These are phyloP conservation scores for Backusella liffmaniae DNA, from an alignment of 192 early-diverging fungal genomes.

Conservation along the genomic window DNA sequence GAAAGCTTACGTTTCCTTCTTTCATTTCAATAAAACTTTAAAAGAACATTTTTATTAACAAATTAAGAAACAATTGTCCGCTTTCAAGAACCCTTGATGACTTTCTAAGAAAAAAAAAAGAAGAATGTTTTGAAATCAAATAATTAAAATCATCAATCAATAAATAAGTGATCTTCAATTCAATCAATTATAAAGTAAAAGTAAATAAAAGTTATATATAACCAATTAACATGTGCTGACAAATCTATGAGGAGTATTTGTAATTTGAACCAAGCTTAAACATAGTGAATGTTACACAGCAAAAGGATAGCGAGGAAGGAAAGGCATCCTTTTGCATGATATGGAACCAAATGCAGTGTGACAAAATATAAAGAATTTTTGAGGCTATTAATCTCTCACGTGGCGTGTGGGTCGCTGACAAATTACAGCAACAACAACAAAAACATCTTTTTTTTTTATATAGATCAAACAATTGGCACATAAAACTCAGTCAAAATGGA, in stretches of 20 bases:
- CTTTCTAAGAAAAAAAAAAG: neutral
- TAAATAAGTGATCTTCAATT: neutral
- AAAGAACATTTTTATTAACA: neutral
- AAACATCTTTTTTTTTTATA: neutral
- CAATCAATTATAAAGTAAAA: neutral
- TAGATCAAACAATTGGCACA: conserved; percentile 5
- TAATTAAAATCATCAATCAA: neutral
- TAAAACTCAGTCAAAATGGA: neutral
- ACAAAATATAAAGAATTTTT: neutral
- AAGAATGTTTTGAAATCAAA: neutral
- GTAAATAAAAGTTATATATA: neutral
- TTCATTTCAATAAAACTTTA: neutral
- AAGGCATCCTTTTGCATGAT: neutral
- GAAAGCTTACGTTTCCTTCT: conserved; percentile 1
- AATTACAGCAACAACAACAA: neutral
- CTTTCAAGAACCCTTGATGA: neutral
- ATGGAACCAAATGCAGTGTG: neutral
- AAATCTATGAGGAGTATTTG: neutral
- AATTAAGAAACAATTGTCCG: neutral
- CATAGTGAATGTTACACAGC: neutral
- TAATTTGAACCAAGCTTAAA: neutral
- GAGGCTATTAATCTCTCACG: conserved; percentile 4
- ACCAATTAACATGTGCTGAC: conserved; percentile 8
- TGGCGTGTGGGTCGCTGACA: conserved; percentile 2
- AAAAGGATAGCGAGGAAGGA: neutral